Percentiles rank a stretch among this genome's conserved stretches.
Conservation (phyloP, 108 stramenopile species). For the Cyclotella kingstonii region DNA sequence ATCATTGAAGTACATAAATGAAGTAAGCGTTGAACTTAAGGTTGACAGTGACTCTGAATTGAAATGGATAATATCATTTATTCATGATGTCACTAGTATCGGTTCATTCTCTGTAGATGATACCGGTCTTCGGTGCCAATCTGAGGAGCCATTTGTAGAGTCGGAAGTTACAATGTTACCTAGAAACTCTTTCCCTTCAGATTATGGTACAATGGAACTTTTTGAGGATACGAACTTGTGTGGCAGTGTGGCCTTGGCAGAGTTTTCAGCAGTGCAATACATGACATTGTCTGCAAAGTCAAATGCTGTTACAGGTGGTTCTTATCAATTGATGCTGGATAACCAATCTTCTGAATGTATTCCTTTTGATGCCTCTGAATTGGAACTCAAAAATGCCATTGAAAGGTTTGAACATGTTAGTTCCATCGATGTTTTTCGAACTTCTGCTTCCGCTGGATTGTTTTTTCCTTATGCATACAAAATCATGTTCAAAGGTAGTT, state of each 20-base stretch:
- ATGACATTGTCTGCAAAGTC: conserved; percentile 19
- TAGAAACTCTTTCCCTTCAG: conserved; percentile 7
- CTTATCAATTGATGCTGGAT: conserved; percentile 32
- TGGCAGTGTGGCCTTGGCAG: conserved; percentile 33
- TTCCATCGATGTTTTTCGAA: conserved; percentile 19
- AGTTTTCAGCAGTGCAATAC: conserved; percentile 29
- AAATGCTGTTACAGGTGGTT: conserved; percentile 18
- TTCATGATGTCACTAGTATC: conserved; percentile 16
- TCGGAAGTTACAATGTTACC: conserved; percentile 8
- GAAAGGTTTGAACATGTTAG: conserved; percentile 16
- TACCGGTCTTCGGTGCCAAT: conserved; percentile 30
- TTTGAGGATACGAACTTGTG: conserved; percentile 13
- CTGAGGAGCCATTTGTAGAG: conserved; percentile 20
- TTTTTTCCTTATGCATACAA: conserved; percentile 16
- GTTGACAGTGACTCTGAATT: conserved; percentile 13
- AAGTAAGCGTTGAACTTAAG: conserved; percentile 15
- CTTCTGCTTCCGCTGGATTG: background rate
- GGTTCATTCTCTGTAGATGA: conserved; percentile 21
- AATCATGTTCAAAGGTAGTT: conserved; percentile 26
- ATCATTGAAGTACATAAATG: conserved; percentile 13
- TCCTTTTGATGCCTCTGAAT: conserved; percentile 29
- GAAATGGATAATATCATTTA: conserved; percentile 26
- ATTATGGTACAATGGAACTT: conserved; percentile 27
- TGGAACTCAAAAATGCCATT: conserved; percentile 22
- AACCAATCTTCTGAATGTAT: conserved; percentile 27